Percentiles rank a stretch among this genome's conserved stretches.
These are phyloP conservation scores for Saccharomyces hybrid DNA, from an alignment of 1,139 yeast species.

Conservation along the genomic window DNA sequence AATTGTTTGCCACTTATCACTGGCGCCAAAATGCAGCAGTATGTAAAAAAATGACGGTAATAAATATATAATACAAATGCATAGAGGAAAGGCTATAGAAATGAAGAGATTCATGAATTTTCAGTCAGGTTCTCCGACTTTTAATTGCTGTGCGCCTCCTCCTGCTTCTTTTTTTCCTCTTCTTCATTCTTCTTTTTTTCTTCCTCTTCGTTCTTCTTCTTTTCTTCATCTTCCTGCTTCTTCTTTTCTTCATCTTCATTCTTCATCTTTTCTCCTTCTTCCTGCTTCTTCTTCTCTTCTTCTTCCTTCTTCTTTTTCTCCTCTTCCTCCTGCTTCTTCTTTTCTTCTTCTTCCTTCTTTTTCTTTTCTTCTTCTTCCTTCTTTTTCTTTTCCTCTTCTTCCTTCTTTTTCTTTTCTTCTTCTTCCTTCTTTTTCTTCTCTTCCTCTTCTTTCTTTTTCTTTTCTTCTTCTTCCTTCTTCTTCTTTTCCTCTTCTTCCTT, in stretches of 20 bases:
- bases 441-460: not conserved
- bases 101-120: not conserved
- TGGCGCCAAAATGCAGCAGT: not conserved
- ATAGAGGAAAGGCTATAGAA: not conserved
- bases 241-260: not conserved
- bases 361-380: not conserved
- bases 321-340: constrained; percentile 3
- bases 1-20: not conserved
- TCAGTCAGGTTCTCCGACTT: not conserved
- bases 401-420: too few relatives aligned
- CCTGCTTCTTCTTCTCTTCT: not conserved
- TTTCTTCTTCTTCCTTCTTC: not conserved
- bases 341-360: not conserved
- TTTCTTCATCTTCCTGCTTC: not conserved
- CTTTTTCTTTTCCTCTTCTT: too few relatives aligned
- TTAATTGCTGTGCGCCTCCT: not conserved
- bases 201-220: not conserved
- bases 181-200: not conserved
- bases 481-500: not conserved
- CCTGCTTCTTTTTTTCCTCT: not conserved
- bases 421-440: too few relatives aligned
- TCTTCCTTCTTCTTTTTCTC: not conserved
- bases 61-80: not conserved
- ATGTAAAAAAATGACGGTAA: not conserved
- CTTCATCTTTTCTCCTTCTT: not conserved